A percentile compares a stretch with the other conserved stretches of the same genome.
Evolutionary conservation across 2,329 filamentous ascomycete genomes (phyloP).

Genomic region (Xenosphaeropsis pyriputrescens): DNA sequence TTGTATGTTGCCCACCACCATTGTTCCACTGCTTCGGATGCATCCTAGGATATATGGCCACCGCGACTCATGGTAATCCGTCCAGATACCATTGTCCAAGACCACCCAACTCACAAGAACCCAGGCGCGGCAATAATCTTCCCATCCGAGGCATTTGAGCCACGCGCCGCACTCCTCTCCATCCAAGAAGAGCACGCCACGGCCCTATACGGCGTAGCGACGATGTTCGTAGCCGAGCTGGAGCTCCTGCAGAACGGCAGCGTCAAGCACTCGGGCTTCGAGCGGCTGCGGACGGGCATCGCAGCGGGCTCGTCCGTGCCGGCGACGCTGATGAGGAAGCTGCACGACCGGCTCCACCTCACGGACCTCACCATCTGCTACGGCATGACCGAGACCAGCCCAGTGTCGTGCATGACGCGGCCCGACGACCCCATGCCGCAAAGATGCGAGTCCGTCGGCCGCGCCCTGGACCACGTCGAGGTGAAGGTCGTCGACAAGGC

Average conservation of each 20-base stretch:
- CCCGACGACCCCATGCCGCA: conserved; percentile 53
- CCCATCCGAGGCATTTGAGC: conserved; percentile 76
- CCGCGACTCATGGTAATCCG: conserved; percentile 46
- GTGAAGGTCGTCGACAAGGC: conserved; percentile 62
- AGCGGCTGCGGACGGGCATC: conserved; percentile 72
- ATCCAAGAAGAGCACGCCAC: conserved; percentile 34
- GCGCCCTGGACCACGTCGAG: conserved; percentile 67
- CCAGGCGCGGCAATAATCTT: conserved; percentile 66
- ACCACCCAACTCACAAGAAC: conserved; percentile 11
- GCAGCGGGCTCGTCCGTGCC: conserved; percentile 81
- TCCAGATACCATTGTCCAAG: too few relatives aligned
- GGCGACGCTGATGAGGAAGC: conserved; percentile 59
- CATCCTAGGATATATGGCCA: conserved; percentile 92
- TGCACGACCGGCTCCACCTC: conserved; percentile 63
- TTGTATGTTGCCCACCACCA: conserved; percentile 73
- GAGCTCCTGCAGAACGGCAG: conserved; percentile 50
- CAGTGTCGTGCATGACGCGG: conserved; percentile 49
- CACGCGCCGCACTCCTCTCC: conserved; percentile 50
- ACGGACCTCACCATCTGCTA: conserved; percentile 85
- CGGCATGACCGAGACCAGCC: conserved; percentile 23
- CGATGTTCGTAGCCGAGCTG: conserved; percentile 86
- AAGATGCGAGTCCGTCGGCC: conserved; percentile 56
- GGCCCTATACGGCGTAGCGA: conserved; percentile 75
- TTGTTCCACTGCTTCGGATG: conserved; percentile 86
- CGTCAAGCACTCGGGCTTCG: conserved; percentile 34